These are phyloP conservation scores for Leucogyrophana mollusca DNA, from an alignment of 768 basidiomycete species.

Conservation along the genomic window DNA sequence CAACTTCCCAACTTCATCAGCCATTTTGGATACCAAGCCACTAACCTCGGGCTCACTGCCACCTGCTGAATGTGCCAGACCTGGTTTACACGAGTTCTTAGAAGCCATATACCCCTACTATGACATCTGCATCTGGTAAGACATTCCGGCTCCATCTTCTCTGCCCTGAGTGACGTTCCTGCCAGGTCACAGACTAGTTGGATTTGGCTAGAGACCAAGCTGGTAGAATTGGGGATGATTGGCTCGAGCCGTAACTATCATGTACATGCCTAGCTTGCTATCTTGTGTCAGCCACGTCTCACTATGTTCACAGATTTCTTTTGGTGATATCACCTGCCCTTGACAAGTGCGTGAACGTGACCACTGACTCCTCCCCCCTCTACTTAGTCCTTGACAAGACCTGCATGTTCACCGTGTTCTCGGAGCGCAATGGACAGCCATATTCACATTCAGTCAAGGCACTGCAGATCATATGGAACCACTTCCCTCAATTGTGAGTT, in stretches of 20 bases:
- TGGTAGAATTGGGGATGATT: slow-evolving; percentile 84
- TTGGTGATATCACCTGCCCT: slow-evolving; percentile 41
- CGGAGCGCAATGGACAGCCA: slow-evolving; percentile 66
- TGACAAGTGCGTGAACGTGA: background rate
- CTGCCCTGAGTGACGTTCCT: background rate
- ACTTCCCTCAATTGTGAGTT: slow-evolving; percentile 74
- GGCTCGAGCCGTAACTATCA: slow-evolving; percentile 70
- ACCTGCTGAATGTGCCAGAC: slow-evolving; percentile 78
- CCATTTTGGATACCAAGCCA: slow-evolving; percentile 83
- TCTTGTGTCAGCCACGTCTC: slow-evolving; percentile 2
- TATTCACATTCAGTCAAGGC: slow-evolving; percentile 83
- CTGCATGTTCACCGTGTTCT: slow-evolving; percentile 87
- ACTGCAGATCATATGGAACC: slow-evolving; percentile 84
- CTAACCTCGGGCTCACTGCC: slow-evolving; percentile 80
- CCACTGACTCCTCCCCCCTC: too few species aligned
- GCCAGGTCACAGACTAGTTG: slow-evolving; percentile 83
- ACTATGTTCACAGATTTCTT: slow-evolving; percentile 50
- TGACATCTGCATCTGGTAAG: slow-evolving; percentile 86
- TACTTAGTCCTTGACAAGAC: slow-evolving; percentile 79
- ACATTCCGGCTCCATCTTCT: background rate
- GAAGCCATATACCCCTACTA: slow-evolving; percentile 79
- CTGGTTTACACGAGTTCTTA: slow-evolving; percentile 81
- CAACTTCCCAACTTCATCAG: slow-evolving; percentile 34
- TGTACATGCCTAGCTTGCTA: slow-evolving; percentile 32
- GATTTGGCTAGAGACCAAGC: slow-evolving; percentile 87